A percentile compares a stretch with the other conserved stretches of the same genome.
These are phyloP conservation scores for Leccinum incarnatum DNA, from an alignment of 768 basidiomycete species.

Conservation along the genomic window DNA sequence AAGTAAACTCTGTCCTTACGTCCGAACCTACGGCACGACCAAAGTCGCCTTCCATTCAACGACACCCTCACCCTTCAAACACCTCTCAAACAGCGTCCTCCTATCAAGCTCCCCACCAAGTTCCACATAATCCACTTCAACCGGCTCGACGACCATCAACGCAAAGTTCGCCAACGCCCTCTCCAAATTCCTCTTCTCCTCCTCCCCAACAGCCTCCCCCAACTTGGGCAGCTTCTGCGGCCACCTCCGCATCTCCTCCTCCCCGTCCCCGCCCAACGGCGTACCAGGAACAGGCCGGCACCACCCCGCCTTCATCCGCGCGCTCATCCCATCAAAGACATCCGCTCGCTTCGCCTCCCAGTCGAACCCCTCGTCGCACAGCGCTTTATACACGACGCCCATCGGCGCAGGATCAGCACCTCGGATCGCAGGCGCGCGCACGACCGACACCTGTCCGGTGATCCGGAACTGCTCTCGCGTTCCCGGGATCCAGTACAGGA, in stretches of 20 bases:
- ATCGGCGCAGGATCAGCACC: not conserved
- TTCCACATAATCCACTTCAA: conserved; percentile 67
- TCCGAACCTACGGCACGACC: conserved; percentile 53
- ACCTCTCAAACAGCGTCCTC: conserved; percentile 53
- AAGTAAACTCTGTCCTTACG: too few relatives aligned
- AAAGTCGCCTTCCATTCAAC: conserved; percentile 57
- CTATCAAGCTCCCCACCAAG: conserved; percentile 55
- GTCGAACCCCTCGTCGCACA: conserved; percentile 36
- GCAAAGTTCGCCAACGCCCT: conserved; percentile 66
- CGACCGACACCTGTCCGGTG: conserved; percentile 50
- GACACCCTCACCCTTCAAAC: conserved; percentile 21
- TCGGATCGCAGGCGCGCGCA: conserved; percentile 35
- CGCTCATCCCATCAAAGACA: conserved; percentile 57
- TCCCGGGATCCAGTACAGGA: conserved; percentile 72
- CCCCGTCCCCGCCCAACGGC: conserved; percentile 41
- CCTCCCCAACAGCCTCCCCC: conserved; percentile 41
- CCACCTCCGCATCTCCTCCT: conserved; percentile 62
- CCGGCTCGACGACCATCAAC: conserved; percentile 68
- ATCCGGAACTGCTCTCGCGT: conserved; percentile 75
- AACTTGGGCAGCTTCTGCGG: conserved; percentile 52
- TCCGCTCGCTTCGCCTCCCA: conserved; percentile 68
- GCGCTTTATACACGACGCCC: conserved; percentile 31
- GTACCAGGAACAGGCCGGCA: conserved; percentile 66
- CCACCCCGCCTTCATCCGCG: conserved; percentile 69
- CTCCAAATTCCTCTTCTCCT: conserved; percentile 47